These are phyloP conservation scores for Geopyxis carbonaria DNA, from an alignment of 495 filamentous ascomycete species.

Conservation along the genomic window DNA sequence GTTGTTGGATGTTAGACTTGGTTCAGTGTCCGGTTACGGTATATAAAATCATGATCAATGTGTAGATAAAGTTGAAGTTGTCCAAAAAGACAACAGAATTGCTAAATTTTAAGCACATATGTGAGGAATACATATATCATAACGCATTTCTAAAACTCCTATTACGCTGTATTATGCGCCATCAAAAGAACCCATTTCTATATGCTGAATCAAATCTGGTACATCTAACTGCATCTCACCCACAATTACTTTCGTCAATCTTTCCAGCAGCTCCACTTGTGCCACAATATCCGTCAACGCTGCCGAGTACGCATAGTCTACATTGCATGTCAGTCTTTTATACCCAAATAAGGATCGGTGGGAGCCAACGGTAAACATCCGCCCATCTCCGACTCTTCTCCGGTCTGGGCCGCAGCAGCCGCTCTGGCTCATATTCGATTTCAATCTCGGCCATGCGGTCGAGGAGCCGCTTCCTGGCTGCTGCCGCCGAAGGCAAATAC, in stretches of 20 bases:
- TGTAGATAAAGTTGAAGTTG: too few species aligned
- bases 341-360: neutral
- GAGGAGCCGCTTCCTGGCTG: conserved; percentile 34
- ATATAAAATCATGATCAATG: neutral
- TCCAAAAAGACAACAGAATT: too few species aligned
- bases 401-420: conserved; percentile 14
- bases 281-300: conserved; percentile 41
- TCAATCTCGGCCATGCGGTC: conserved; percentile 34
- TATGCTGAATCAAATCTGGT: conserved; percentile 17
- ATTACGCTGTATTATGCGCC: too few species aligned
- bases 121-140: too few species aligned
- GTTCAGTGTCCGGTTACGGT: too few species aligned
- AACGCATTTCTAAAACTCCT: too few species aligned
- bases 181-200: too few species aligned
- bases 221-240: conserved; percentile 34
- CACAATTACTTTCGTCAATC: conserved; percentile 36
- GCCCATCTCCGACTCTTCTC: conserved; percentile 28
- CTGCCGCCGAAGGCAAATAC: conserved; percentile 38
- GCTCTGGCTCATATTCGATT: conserved; percentile 25
- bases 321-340: neutral
- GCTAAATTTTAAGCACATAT: too few species aligned
- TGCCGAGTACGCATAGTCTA: conserved; percentile 32
- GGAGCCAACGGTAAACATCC: conserved; percentile 29
- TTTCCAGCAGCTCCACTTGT: conserved; percentile 35
- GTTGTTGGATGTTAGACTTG: too few species aligned